A percentile compares a stretch with the other conserved stretches of the same genome.
Evolutionary conservation across 257 asterid genomes (phyloP).

Genomic region (Forsythia suspensa): DNA sequence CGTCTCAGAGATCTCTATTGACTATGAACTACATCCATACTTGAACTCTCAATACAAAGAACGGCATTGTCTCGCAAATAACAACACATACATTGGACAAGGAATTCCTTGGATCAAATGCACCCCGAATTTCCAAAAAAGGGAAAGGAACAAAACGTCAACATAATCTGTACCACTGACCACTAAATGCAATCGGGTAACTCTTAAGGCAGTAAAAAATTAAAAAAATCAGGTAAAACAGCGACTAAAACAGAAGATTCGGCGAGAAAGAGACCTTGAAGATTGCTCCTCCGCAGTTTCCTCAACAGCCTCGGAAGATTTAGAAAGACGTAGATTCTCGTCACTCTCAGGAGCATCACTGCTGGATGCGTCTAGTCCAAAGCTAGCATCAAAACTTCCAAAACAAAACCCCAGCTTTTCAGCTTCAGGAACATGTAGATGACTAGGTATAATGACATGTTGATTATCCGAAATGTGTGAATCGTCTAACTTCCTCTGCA

Average conservation of each 20-base stretch:
- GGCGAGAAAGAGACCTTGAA: constrained; percentile 53
- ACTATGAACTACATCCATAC: neutral
- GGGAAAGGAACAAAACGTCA: neutral
- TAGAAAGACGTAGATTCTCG: constrained; percentile 42
- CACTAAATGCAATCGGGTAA: neutral
- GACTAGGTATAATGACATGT: constrained; percentile 82
- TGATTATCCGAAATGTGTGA: constrained; percentile 57
- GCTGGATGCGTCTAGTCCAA: constrained; percentile 49
- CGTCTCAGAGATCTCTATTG: neutral
- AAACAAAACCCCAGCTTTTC: constrained; percentile 88
- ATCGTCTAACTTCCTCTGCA: constrained; percentile 66
- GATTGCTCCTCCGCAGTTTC: constrained; percentile 57
- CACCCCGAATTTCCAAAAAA: neutral
- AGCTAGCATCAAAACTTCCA: constrained; percentile 88
- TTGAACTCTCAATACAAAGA: neutral
- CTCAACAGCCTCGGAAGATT: constrained; percentile 56
- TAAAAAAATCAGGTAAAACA: neutral
- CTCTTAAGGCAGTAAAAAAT: neutral
- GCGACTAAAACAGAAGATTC: neutral
- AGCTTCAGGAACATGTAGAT: constrained; percentile 82
- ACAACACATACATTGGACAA: neutral
- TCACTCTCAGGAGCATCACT: constrained; percentile 43
- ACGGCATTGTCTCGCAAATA: neutral
- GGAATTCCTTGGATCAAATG: neutral
- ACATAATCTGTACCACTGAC: neutral